Conservation (phyloP, 176 grass and related monocot species). For the Bolboschoenus planiculmis region DNA sequence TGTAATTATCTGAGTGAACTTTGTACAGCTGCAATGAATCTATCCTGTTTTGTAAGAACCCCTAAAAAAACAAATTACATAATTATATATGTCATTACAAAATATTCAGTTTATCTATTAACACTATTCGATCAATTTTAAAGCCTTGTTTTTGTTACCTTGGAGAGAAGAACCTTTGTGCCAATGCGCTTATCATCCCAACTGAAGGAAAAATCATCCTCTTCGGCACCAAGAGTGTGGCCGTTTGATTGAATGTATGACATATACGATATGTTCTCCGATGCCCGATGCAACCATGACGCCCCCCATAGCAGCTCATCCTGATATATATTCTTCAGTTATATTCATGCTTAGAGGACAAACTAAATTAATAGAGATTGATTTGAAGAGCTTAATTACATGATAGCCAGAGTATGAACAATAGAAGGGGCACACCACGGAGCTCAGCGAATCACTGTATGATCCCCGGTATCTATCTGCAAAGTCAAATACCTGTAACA, state of each 20-base stretch:
- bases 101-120: background rate
- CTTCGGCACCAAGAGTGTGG: slow-evolving; percentile 37
- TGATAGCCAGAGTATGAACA: slow-evolving; percentile 72
- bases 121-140: background rate
- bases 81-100: background rate
- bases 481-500: slow-evolving; percentile 55
- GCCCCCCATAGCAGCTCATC: slow-evolving; percentile 74
- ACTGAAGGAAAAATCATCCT: slow-evolving; percentile 74
- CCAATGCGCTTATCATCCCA: slow-evolving; percentile 76
- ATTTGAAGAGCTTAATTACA: slow-evolving; percentile 31
- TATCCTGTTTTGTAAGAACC: slow-evolving; percentile 34
- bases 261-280: slow-evolving; percentile 39
- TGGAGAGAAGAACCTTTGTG: slow-evolving; percentile 67
- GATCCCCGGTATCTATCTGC: slow-evolving; percentile 51
- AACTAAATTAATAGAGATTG: background rate
- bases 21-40: slow-evolving; percentile 51
- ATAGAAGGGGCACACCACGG: slow-evolving; percentile 58
- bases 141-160: slow-evolving; percentile 7
- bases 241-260: slow-evolving; percentile 71
- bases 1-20: slow-evolving; percentile 58
- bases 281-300: slow-evolving; percentile 57
- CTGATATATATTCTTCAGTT: slow-evolving; percentile 8
- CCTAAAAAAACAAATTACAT: slow-evolving; percentile 20
- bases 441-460: slow-evolving; percentile 64
- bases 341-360: background rate